Conservation (phyloP, 2,329 filamentous ascomycete genomes). For the Trichocomaceae sp. region DNA sequence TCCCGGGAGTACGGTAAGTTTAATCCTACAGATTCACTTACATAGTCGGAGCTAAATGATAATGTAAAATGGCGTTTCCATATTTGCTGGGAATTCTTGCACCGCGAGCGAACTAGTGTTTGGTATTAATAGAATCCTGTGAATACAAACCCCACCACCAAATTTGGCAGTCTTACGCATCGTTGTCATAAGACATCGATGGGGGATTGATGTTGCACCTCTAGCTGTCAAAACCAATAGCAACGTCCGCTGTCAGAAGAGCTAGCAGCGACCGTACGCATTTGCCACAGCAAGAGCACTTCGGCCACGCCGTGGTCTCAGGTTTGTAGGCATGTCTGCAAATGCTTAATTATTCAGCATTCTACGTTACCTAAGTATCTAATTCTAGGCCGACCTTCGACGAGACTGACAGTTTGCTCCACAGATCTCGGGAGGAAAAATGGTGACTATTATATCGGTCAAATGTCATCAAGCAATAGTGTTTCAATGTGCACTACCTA, state of each 20-base stretch:
- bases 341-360: background rate
- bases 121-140: background rate
- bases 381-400: background rate
- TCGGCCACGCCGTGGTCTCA: background rate
- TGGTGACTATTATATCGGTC: background rate
- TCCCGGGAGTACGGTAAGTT: background rate
- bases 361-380: background rate
- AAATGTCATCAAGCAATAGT: background rate
- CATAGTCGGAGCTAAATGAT: background rate
- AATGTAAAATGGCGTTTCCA: background rate
- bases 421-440: background rate
- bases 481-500: too few species aligned
- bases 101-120: background rate
- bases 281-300: background rate
- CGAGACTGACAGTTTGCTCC: background rate
- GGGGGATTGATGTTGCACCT: background rate
- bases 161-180: background rate
- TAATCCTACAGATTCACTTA: background rate
- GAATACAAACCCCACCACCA: too few species aligned
- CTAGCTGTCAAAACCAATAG: background rate
- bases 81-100: background rate
- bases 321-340: background rate
- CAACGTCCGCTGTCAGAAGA: background rate
- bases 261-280: background rate
- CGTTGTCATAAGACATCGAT: background rate